Conservation (phyloP, 2,329 filamentous ascomycete species). For the Dothidotthia symphoricarpi region DNA sequence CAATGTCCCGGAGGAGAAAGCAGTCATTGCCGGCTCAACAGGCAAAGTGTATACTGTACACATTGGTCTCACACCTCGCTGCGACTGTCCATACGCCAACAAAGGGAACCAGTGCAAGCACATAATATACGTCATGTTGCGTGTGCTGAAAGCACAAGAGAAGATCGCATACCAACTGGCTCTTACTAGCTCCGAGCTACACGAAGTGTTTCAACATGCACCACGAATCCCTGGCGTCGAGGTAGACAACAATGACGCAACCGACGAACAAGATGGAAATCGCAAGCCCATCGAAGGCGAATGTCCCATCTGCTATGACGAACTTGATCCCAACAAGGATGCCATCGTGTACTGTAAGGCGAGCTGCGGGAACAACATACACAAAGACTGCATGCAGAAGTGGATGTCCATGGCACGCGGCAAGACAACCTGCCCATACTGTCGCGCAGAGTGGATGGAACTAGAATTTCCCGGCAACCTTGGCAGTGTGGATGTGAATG, state of each 20-base stretch:
- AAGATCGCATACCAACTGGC: conserved; percentile 60
- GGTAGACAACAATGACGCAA: conserved; percentile 28
- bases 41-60: conserved; percentile 61
- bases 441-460: conserved; percentile 56
- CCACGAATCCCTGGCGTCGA: conserved; percentile 49
- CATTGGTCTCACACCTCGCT: conserved; percentile 53
- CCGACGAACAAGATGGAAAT: conserved; percentile 44
- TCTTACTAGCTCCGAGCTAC: conserved; percentile 58
- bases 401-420: conserved; percentile 44
- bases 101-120: conserved; percentile 66
- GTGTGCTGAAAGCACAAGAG: conserved; percentile 57
- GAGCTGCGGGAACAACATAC: conserved; percentile 63
- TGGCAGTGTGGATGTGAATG: conserved; percentile 48
- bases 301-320: conserved; percentile 57
- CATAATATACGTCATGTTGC: conserved; percentile 59
- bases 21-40: conserved; percentile 60
- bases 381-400: conserved; percentile 56
- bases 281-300: conserved; percentile 61
- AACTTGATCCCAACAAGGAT: conserved; percentile 38
- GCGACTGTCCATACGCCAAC: conserved; percentile 55
- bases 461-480: conserved; percentile 42
- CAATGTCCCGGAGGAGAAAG: conserved; percentile 51
- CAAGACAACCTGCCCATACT: conserved; percentile 60
- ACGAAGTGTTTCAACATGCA: conserved; percentile 55
- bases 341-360: conserved; percentile 55